phyloP scores from a whole-genome alignment of 1,139 yeast species.

The Sugiyamaella grinbergsii region DNA sequence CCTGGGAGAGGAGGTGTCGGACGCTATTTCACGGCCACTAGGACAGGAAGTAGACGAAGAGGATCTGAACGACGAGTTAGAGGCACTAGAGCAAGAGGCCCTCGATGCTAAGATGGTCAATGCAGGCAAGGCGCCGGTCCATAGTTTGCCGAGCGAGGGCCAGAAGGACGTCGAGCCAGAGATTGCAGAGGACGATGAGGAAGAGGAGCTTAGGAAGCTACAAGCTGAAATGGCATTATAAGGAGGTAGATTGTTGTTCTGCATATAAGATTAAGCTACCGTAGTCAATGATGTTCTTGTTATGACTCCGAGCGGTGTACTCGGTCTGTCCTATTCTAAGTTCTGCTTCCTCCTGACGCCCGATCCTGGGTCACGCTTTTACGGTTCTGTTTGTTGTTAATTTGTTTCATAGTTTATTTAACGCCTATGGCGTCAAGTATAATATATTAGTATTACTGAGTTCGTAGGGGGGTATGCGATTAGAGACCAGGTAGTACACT shows the following conservation, averaged over 20 bases:
- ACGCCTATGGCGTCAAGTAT: neutral
- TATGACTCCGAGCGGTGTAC: neutral
- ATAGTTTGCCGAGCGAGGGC: conserved; percentile 41
- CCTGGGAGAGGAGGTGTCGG: conserved; percentile 90
- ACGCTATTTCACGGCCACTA: conserved; percentile 91
- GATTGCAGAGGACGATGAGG: conserved; percentile 76
- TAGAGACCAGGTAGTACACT: conserved; percentile 13
- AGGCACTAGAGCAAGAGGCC: conserved; percentile 82
- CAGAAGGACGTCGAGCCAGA: conserved; percentile 27
- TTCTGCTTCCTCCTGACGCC: neutral
- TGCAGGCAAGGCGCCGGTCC: conserved; percentile 48
- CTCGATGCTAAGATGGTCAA: conserved; percentile 58
- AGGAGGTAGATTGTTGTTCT: conserved; percentile 25
- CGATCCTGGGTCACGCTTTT: conserved; percentile 8
- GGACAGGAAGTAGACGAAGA: conserved; percentile 78
- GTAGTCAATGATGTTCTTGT: too few species aligned
- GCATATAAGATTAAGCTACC: too few species aligned
- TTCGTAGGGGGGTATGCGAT: conserved; percentile 7
- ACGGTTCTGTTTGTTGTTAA: conserved; percentile 8
- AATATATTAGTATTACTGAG: conserved; percentile 4
- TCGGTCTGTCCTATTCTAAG: neutral
- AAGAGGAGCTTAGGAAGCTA: conserved; percentile 82
- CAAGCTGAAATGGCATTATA: conserved; percentile 95
- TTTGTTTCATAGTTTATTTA: neutral
- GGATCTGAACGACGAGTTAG: conserved; percentile 92